Evolutionary conservation across 2,329 filamentous ascomycete genomes (phyloP).

Genomic region (Exophiala viscosa): DNA sequence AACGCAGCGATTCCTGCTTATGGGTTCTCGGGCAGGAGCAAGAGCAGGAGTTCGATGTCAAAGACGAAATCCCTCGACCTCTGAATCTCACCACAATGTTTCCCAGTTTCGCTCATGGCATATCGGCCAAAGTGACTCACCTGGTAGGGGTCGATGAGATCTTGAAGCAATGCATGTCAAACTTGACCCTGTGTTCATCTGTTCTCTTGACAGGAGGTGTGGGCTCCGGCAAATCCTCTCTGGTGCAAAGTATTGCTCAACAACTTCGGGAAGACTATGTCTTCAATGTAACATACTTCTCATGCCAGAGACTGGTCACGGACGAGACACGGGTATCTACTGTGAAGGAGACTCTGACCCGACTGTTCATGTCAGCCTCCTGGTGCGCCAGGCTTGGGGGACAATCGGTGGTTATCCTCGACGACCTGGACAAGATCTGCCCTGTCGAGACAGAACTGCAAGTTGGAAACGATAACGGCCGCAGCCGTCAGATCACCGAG

Average conservation of each 20-base stretch:
- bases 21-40: conserved; percentile 80
- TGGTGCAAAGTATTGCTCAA: conserved; percentile 72
- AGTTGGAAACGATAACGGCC: conserved; percentile 86
- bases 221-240: conserved; percentile 82
- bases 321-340: conserved; percentile 86
- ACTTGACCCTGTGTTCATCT: conserved; percentile 80
- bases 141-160: conserved; percentile 83
- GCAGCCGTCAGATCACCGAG: conserved; percentile 89
- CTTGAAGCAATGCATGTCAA: conserved; percentile 67
- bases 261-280: conserved; percentile 67
- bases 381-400: conserved; percentile 90
- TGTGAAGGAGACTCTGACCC: conserved; percentile 81
- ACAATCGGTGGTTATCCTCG: conserved; percentile 76
- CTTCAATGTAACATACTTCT: conserved; percentile 80
- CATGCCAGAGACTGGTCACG: conserved; percentile 80
- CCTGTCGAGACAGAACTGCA: conserved; percentile 92
- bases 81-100: conserved; percentile 42
- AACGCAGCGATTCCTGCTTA: conserved; percentile 30
- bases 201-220: conserved; percentile 84
- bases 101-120: conserved; percentile 51
- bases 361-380: conserved; percentile 80
- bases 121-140: conserved; percentile 53
- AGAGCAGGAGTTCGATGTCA: conserved; percentile 70
- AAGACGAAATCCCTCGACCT: conserved; percentile 66
- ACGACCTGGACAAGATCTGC: conserved; percentile 90